These are phyloP conservation scores for Solanum stenotomum DNA, from an alignment of 257 asterid genomes.

Conservation along the genomic window DNA sequence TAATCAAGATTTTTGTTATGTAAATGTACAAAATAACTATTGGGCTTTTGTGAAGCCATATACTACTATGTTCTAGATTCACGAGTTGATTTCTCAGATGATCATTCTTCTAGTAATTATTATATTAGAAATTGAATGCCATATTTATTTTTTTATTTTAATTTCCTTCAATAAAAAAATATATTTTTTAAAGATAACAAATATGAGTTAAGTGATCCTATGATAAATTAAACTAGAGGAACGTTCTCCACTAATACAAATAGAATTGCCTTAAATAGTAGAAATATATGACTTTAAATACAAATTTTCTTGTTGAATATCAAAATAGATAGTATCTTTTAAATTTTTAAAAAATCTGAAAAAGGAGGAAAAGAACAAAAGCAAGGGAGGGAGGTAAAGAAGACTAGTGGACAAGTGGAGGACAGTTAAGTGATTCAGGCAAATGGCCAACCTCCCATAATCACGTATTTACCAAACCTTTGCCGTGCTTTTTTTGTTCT, in stretches of 20 bases:
- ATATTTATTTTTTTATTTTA: too few relatives aligned
- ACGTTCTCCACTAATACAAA: background rate
- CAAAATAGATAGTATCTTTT: background rate
- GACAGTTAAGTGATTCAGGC: background rate
- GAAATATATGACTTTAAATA: background rate
- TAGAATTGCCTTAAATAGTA: background rate
- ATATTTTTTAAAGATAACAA: too few relatives aligned
- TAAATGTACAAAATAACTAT: too few relatives aligned
- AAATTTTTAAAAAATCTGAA: too few relatives aligned
- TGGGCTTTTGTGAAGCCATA: background rate
- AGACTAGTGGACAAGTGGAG: background rate
- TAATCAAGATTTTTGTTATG: too few relatives aligned
- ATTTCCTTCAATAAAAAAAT: too few relatives aligned
- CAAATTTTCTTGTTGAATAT: background rate
- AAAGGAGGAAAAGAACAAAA: background rate
- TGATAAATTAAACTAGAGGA: background rate
- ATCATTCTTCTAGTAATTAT: too few relatives aligned
- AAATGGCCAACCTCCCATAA: background rate
- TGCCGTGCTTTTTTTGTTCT: background rate
- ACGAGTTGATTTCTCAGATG: background rate
- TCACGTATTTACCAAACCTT: background rate
- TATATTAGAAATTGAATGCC: too few relatives aligned
- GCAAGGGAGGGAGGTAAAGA: background rate
- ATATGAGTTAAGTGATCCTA: background rate
- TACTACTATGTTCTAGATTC: too few relatives aligned